Evolutionary conservation across 352 stramenopile genomes (phyloP).

Genomic region (Globisporangium iwayamae): DNA sequence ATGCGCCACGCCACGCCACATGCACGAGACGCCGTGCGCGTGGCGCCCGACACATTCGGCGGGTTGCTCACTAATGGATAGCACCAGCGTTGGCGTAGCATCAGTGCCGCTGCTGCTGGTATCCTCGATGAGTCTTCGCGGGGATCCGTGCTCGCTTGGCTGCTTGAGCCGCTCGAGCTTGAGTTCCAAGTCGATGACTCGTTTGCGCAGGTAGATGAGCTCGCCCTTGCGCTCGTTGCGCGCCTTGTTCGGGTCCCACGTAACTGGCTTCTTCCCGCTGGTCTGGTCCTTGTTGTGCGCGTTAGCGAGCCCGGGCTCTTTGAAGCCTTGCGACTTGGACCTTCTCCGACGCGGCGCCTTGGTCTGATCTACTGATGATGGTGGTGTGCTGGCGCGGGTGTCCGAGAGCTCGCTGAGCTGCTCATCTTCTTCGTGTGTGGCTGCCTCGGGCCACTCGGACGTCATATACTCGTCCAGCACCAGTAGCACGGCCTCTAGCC

Average conservation of each 20-base stretch:
- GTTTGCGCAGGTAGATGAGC: constrained; percentile 15
- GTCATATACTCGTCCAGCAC: constrained; percentile 6
- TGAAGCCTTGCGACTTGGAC: neutral
- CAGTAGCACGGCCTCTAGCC: constrained; percentile 2
- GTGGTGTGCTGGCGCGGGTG: neutral
- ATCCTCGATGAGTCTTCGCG: neutral
- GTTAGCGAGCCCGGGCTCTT: neutral
- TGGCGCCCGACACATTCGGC: neutral
- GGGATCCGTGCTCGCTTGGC: neutral
- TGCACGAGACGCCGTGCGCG: neutral
- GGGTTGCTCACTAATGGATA: neutral
- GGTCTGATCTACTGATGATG: neutral
- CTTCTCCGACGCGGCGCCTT: neutral
- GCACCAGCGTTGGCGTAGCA: neutral
- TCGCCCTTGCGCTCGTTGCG: constrained; percentile 17
- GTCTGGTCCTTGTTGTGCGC: neutral
- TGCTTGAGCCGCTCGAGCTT: constrained; percentile 13
- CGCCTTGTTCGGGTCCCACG: constrained; percentile 18
- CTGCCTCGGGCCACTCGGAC: neutral
- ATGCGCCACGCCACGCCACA: constrained; percentile 18
- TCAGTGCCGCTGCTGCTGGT: neutral
- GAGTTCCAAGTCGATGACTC: constrained; percentile 16
- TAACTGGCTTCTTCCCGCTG: neutral
- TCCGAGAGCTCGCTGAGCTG: neutral
- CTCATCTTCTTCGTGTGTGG: neutral